Percentiles rank a stretch among this genome's conserved stretches.
Conservation (phyloP, 371 early-diverging fungal species). For the Funneliformis caledonium region DNA sequence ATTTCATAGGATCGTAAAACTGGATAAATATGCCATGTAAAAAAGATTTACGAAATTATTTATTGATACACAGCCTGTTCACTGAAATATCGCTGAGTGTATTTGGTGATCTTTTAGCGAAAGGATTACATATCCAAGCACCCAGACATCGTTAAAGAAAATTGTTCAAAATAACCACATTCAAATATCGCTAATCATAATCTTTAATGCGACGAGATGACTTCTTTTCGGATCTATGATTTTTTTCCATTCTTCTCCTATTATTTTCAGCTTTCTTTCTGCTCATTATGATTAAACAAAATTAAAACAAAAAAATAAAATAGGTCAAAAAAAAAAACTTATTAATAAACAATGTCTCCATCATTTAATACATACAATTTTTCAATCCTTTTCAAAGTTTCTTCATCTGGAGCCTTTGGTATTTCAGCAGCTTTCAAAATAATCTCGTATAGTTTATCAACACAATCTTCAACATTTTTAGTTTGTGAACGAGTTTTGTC, state of each 20-base stretch:
- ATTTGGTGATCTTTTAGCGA: too few relatives aligned
- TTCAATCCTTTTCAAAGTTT: constrained; percentile 63
- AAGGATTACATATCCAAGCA: too few relatives aligned
- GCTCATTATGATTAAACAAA: neutral
- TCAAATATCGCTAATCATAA: constrained; percentile 44
- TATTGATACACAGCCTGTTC: too few relatives aligned
- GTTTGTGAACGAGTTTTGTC: constrained; percentile 82
- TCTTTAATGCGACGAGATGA: constrained; percentile 51
- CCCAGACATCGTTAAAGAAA: too few relatives aligned
- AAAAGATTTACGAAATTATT: too few relatives aligned
- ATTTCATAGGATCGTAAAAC: too few relatives aligned
- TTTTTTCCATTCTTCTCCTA: constrained; percentile 55
- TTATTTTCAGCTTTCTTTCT: constrained; percentile 58
- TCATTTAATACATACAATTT: constrained; percentile 31
- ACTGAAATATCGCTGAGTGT: too few relatives aligned
- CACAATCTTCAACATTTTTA: constrained; percentile 81
- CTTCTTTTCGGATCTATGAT: constrained; percentile 59
- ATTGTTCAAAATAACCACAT: too few relatives aligned
- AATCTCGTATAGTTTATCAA: constrained; percentile 70
- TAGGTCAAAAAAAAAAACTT: neutral
- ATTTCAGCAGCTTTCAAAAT: constrained; percentile 71
- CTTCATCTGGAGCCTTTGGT: constrained; percentile 72
- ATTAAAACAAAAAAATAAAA: neutral
- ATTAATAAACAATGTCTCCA: neutral
- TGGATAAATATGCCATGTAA: too few relatives aligned